Evolutionary conservation across 352 stramenopile species (phyloP).

Genomic region (Phytophthora ohioensis): DNA sequence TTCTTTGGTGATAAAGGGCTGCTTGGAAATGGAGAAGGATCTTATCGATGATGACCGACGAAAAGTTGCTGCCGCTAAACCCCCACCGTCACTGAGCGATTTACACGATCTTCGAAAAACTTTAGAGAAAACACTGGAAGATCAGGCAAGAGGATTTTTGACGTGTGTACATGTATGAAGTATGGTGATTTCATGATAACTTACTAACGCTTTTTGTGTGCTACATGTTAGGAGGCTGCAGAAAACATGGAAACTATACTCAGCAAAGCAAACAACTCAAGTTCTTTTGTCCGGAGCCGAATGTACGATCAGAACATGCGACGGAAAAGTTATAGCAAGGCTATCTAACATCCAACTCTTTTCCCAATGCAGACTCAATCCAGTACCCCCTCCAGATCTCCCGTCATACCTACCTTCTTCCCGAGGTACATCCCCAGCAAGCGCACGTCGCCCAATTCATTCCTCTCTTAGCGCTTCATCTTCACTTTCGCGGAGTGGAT

Average conservation of each 20-base stretch:
- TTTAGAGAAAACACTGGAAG: constrained; percentile 71
- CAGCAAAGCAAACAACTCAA: constrained; percentile 37
- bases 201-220: constrained; percentile 2
- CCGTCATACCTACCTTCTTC: neutral
- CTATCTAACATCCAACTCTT: neutral
- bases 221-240: constrained; percentile 38
- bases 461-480: constrained; percentile 11
- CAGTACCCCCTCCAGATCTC: constrained; percentile 21
- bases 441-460: neutral
- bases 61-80: constrained; percentile 43
- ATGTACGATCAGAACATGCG: constrained; percentile 29
- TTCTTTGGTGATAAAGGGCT: constrained; percentile 45
- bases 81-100: constrained; percentile 67
- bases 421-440: constrained; percentile 15
- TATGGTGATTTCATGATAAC: neutral
- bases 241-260: constrained; percentile 53
- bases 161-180: neutral
- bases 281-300: constrained; percentile 30
- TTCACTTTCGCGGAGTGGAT: constrained; percentile 26
- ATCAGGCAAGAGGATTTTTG: constrained; percentile 46
- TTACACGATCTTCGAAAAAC: constrained; percentile 65
- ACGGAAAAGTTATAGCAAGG: neutral
- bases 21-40: constrained; percentile 88
- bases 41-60: constrained; percentile 79
- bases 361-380: constrained; percentile 18